Evolutionary conservation across 1,284 basidiomycete species (phyloP).

Genomic region (Boletus smithii): DNA sequence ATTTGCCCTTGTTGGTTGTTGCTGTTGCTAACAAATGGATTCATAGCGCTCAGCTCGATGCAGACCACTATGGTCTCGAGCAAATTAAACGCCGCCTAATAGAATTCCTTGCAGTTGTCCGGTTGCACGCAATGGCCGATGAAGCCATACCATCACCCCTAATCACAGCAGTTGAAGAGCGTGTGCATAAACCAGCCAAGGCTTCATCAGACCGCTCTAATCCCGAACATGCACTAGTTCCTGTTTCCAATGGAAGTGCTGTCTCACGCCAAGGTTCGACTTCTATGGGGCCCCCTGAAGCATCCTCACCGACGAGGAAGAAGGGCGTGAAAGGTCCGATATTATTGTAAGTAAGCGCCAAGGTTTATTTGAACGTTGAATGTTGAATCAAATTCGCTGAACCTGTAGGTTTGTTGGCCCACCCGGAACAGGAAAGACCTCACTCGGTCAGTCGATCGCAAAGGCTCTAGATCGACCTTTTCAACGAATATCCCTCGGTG

Average conservation of each 20-base stretch:
- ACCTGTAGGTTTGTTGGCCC: constrained; percentile 69
- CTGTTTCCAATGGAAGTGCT: constrained; percentile 1
- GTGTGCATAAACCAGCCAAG: constrained; percentile 6
- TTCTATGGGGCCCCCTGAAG: constrained; percentile 10
- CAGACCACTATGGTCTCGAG: constrained; percentile 86
- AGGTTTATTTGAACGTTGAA: neutral
- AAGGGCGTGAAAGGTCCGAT: constrained; percentile 76
- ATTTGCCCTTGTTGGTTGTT: neutral
- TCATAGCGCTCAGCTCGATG: constrained; percentile 66
- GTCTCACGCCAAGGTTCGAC: constrained; percentile 8
- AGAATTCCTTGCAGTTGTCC: constrained; percentile 86
- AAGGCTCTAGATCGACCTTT: constrained; percentile 81
- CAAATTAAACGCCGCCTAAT: constrained; percentile 89
- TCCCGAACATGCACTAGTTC: constrained; percentile 22
- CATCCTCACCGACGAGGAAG: constrained; percentile 15
- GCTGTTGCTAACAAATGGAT: constrained; percentile 4
- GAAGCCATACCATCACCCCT: constrained; percentile 13
- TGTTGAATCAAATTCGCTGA: neutral
- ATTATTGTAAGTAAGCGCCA: constrained; percentile 59
- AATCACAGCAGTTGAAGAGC: neutral
- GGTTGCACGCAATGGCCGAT: constrained; percentile 64
- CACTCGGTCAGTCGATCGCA: constrained; percentile 83
- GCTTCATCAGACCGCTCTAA: constrained; percentile 15
- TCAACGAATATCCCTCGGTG: constrained; percentile 90
- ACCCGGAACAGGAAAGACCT: constrained; percentile 83